Base-by-base conservation (phyloP, 345 rosid genomes). In the Arabidopsis thaliana region DNA sequence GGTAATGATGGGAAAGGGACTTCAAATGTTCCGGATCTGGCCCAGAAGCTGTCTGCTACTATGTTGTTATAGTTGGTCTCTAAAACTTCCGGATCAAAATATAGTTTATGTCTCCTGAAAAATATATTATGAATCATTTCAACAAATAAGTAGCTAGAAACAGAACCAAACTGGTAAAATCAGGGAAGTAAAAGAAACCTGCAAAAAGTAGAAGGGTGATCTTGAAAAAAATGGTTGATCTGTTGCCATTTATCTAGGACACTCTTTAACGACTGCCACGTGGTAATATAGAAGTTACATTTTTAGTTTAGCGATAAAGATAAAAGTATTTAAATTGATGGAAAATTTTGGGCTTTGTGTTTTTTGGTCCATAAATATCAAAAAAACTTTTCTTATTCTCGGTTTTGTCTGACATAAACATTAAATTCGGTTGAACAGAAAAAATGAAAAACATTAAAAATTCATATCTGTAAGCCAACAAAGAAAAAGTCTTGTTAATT, bases 401-500 rank as follows among this genome's bases (percentile, higher is more conserved):
- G 20, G 6, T 8, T 38, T 8, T 8, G 0, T 12, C 13, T 12
- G 10, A 12, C n/a, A 42, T 3, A 7, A 46, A 48, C 10, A 70
- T 56, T 56, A 16, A 62, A 44, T 28, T 28, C 32, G 32, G 3
- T 28, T 28, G 32, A 28, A 28, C 32, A 9, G 2, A 40, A 40
- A 12, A 9, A 40, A 3, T 9, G 1, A 40, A 38, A 38, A 38
- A 8, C 2, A 8, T 38, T 38, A 2, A 0, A 2, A 38, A 58
- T 45, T 46, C 11, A 16, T 13, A 59, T 14, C 40, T n/a, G 37
- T 14, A 48, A 36, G 34, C 57, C 57, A 58, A 50, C 50, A 40
- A 38, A 72, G 45, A 65, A 76, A 61, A 69, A 44, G 70, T 69
- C 50, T 68, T 30, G 0, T 20, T 36, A 30, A 13, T 48, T 48